These are phyloP conservation scores for Trichosporon asahii DNA, from an alignment of 1,284 basidiomycete genomes.

Conservation along the genomic window DNA sequence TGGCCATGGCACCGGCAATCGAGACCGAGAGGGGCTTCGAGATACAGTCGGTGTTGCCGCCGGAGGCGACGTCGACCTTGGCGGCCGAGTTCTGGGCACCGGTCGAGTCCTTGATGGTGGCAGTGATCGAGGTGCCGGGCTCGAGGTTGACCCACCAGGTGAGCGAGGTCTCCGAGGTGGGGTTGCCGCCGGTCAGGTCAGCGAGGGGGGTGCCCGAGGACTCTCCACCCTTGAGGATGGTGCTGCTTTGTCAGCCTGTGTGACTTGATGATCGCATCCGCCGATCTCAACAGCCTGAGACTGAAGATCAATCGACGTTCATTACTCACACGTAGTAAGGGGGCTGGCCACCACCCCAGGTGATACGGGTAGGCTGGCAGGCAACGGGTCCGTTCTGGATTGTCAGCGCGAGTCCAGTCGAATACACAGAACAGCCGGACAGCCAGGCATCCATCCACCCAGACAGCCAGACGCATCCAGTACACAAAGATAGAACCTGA, in stretches of 20 bases:
- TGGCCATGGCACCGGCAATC: conserved; percentile 13
- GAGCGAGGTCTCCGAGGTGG: conserved; percentile 49
- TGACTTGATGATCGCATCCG: neutral
- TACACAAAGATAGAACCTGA: neutral
- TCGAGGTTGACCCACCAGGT: conserved; percentile 66
- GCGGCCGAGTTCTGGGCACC: conserved; percentile 62
- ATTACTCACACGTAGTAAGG: conserved; percentile 62
- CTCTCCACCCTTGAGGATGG: conserved; percentile 68
- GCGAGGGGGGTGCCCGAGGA: conserved; percentile 58
- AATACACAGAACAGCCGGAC: neutral
- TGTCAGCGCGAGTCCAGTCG: conserved; percentile 17
- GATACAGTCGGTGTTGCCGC: conserved; percentile 48
- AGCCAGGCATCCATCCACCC: neutral
- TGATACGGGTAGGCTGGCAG: conserved; percentile 45
- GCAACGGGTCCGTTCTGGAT: conserved; percentile 9
- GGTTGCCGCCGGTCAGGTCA: conserved; percentile 37
- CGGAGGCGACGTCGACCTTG: conserved; percentile 56
- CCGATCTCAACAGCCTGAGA: neutral
- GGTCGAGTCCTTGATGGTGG: conserved; percentile 39
- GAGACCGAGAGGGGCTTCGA: conserved; percentile 12
- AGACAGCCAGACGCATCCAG: neutral
- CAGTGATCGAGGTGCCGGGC: conserved; percentile 51
- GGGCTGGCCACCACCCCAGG: conserved; percentile 59
- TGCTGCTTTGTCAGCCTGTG: conserved; percentile 21
- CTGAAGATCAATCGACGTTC: neutral